These are phyloP conservation scores for Naematelia aurantialba DNA, from an alignment of 768 basidiomycete genomes.

Conservation along the genomic window DNA sequence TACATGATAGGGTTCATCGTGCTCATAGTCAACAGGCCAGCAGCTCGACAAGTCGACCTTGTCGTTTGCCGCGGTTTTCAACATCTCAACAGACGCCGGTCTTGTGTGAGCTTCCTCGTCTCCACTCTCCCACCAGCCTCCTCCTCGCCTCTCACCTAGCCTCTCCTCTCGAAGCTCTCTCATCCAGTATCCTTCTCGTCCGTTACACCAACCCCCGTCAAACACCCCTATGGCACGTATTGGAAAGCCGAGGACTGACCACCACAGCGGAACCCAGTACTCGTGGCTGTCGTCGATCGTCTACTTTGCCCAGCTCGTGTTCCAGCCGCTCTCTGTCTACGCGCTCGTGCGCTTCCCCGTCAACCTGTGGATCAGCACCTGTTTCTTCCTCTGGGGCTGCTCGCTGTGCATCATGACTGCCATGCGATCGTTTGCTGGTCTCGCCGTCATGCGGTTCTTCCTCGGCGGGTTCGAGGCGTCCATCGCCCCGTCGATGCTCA, in stretches of 20 bases:
- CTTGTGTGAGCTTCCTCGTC: constrained; percentile 50
- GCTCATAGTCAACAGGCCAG: background rate
- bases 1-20: background rate
- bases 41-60: constrained; percentile 53
- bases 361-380: constrained; percentile 45
- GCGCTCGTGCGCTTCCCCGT: constrained; percentile 24
- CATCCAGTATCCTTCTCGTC: too few relatives aligned
- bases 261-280: constrained; percentile 23
- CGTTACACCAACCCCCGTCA: too few relatives aligned
- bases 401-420: constrained; percentile 52
- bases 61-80: constrained; percentile 57
- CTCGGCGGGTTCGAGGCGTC: constrained; percentile 58
- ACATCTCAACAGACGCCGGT: constrained; percentile 48
- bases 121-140: too few relatives aligned
- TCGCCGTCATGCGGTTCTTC: constrained; percentile 54
- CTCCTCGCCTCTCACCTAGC: too few relatives aligned
- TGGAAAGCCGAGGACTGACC: too few relatives aligned
- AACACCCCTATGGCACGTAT: too few relatives aligned
- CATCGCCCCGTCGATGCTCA: constrained; percentile 56
- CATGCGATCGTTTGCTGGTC: constrained; percentile 53
- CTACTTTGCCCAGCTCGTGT: constrained; percentile 37
- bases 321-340: constrained; percentile 29
- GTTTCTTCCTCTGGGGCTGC: constrained; percentile 55
- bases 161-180: too few relatives aligned
- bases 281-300: constrained; percentile 35